Conservation (phyloP, 768 basidiomycete species). For the Lactifluus echinatus region DNA sequence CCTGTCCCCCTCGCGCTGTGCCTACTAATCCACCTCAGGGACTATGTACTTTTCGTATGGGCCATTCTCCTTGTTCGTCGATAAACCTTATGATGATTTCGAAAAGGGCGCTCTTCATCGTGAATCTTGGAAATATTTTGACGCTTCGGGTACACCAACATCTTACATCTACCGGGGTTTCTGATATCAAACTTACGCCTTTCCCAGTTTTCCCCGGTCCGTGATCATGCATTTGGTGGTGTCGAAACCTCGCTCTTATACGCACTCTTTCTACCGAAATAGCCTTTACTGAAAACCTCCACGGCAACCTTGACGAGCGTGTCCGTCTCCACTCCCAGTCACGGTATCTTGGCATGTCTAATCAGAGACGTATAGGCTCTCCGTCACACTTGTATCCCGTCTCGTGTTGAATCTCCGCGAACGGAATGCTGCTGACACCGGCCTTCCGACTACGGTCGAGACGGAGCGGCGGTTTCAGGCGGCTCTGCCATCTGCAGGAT, state of each 20-base stretch:
- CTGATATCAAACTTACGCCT: neutral
- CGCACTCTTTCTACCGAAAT: neutral
- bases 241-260: neutral
- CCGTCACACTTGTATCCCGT: slow-evolving; percentile 8
- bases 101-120: slow-evolving; percentile 1
- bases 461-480: slow-evolving; percentile 1
- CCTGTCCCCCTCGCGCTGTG: neutral
- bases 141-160: slow-evolving; percentile 1
- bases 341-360: too few species aligned
- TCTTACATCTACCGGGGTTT: neutral
- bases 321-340: neutral
- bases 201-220: slow-evolving; percentile 1
- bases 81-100: neutral
- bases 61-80: neutral
- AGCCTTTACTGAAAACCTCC: neutral
- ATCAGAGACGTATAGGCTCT: neutral
- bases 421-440: neutral
- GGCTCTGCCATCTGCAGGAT: neutral
- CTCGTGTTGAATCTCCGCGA: slow-evolving; percentile 15
- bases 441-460: neutral
- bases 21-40: neutral
- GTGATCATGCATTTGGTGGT: neutral
- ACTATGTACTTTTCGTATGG: slow-evolving; percentile 13
- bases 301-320: slow-evolving; percentile 4
- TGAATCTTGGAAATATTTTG: slow-evolving; percentile 10